Evolutionary conservation across 1,284 basidiomycete genomes (phyloP).

Genomic region (Ustilago lituana): DNA sequence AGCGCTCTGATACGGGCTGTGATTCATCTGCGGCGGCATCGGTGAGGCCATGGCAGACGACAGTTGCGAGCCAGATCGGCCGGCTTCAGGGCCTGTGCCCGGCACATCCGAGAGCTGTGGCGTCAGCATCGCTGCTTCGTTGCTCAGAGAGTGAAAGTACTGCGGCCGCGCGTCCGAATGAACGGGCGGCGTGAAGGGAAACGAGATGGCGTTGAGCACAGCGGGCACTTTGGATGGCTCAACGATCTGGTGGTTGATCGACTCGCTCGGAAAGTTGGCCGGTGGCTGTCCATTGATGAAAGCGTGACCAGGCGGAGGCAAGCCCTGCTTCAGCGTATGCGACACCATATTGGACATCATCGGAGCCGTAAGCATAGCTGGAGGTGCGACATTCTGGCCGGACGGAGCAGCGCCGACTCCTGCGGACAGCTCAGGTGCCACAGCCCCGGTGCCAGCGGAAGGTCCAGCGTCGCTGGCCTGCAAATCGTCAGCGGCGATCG

Average conservation of each 20-base stretch:
- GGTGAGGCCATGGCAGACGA: slow-evolving; percentile 41
- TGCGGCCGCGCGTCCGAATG: slow-evolving; percentile 46
- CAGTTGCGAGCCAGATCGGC: slow-evolving; percentile 21
- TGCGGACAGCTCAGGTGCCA: slow-evolving; percentile 10
- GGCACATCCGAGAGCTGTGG: slow-evolving; percentile 41
- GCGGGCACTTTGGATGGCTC: slow-evolving; percentile 59
- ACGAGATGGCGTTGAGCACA: slow-evolving; percentile 55
- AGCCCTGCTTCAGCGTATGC: slow-evolving; percentile 19
- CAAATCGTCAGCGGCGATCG: slow-evolving; percentile 33
- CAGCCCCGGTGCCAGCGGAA: slow-evolving; percentile 19
- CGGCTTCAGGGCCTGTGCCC: slow-evolving; percentile 13
- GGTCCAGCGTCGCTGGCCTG: slow-evolving; percentile 32
- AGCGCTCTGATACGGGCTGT: slow-evolving; percentile 34
- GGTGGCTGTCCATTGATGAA: slow-evolving; percentile 50
- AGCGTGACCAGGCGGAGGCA: slow-evolving; percentile 26
- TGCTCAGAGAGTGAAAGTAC: slow-evolving; percentile 42
- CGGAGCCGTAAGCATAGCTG: slow-evolving; percentile 7
- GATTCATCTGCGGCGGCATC: slow-evolving; percentile 34
- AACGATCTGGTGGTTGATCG: slow-evolving; percentile 57
- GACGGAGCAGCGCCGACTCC: slow-evolving; percentile 5
- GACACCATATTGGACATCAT: slow-evolving; percentile 16
- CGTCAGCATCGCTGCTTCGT: slow-evolving; percentile 46
- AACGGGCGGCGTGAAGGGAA: slow-evolving; percentile 61
- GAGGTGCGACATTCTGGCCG: background rate
- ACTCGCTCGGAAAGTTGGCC: slow-evolving; percentile 45